Evolutionary conservation across 169 alveolate species (phyloP), one percentile per base, ranked within the genome.

Genomic region (Cyclospora cayetanensis): DNA sequence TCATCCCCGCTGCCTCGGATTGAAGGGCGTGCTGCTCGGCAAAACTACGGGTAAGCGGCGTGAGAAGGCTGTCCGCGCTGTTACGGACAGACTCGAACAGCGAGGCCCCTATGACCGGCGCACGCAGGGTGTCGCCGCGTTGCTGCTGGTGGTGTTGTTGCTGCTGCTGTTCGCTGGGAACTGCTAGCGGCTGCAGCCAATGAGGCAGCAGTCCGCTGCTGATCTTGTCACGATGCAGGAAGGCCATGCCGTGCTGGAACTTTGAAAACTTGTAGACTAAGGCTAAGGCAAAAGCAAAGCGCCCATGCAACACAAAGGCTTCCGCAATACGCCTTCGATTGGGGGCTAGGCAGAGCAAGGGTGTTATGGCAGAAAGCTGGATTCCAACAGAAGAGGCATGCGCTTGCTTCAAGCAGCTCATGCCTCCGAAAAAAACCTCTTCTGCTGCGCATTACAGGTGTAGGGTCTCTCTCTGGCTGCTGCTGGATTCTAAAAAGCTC

Each of bases 171-270:
- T 80, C 87, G 22, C 55, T 55, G 46, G 43, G 86, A 52, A 4
- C 60, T 9, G 79, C 80, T n/a, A 70, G 41, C 22, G 53, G 66
- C 65, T 72, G 88, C 52, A 72, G 68, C 92, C 92, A 88, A 39
- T 88, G 85, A 35, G 92, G 86, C 72, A 74, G 80, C 74, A 80
- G 53, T 35, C 90, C 90, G 43, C 92, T 63, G 11, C 66, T n/a
- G 22, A 74, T 72, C 79, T 86, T 86, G 85, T 86, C 91, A 72
- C 94, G 43, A 63, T 94, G 96, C 74, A 94, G 80, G 55, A 92
- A 92, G 22, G 96, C 96, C 94, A 94, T 92, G 2, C 96, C 96
- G 91, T 94, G 96, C 63, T 94, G 96, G 63, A 90, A 92, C 84
- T 94, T 92, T 18, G 94, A 91, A 66, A 94, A 94, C 43, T 94